Evolutionary conservation across 176 grass and related monocot genomes (phyloP).

Genomic region (Sorghum bicolor): DNA sequence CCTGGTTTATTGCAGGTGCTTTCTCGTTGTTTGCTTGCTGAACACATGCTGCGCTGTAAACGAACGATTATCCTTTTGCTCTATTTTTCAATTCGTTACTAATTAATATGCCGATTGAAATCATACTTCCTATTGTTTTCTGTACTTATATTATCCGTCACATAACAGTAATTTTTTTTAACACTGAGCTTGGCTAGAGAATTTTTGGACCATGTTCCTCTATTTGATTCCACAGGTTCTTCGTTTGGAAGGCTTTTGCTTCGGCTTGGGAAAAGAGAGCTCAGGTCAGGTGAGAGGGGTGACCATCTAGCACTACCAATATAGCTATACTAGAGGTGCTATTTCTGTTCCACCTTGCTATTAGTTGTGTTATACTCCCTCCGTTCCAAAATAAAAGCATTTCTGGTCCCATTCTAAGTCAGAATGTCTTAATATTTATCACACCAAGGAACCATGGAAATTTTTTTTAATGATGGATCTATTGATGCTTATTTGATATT

Average conservation of each 20-base stretch:
- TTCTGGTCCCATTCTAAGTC: no score
- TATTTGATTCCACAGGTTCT: background rate
- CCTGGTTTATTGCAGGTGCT: slow-evolving; percentile 30
- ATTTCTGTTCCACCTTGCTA: no score
- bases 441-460: no score
- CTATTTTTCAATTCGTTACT: background rate
- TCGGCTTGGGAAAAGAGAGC: background rate
- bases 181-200: background rate
- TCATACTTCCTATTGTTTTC: background rate
- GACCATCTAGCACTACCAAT: background rate
- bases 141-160: background rate
- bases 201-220: background rate
- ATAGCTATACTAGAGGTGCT: background rate
- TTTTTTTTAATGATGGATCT: no score
- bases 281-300: background rate
- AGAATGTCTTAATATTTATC: no score
- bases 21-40: background rate
- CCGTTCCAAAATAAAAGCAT: no score
- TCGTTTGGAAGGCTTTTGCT: background rate
- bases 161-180: background rate
- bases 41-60: background rate
- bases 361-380: no score
- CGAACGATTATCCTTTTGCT: background rate
- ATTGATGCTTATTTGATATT: no score
- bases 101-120: background rate